Conservation (phyloP, 495 filamentous ascomycete species). For the Sordaria brevicollis region DNA sequence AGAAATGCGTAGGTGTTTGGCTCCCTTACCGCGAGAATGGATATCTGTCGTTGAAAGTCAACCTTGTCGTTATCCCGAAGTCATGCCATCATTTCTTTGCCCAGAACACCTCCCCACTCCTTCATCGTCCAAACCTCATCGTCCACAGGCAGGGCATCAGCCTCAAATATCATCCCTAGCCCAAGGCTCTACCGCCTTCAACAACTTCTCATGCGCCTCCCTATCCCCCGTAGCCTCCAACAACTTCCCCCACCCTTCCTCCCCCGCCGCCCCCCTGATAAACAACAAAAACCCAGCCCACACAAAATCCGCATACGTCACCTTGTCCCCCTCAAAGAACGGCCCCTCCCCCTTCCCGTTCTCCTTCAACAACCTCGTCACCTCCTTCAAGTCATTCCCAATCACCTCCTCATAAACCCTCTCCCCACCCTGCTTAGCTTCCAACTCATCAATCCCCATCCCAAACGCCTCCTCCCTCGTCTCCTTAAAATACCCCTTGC, state of each 20-base stretch:
- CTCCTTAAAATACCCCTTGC: conserved; percentile 33
- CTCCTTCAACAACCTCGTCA: conserved; percentile 40
- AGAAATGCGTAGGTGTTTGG: too few relatives aligned
- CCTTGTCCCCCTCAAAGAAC: conserved; percentile 30
- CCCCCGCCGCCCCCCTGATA: conserved; percentile 20
- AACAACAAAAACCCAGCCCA: conserved; percentile 30
- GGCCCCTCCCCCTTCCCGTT: conserved; percentile 28
- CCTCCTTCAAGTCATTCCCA: conserved; percentile 23
- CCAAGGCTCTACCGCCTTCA: conserved; percentile 32
- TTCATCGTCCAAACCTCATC: too few relatives aligned
- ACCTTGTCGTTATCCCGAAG: too few relatives aligned
- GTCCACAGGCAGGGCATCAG: too few relatives aligned
- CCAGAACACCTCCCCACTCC: too few relatives aligned
- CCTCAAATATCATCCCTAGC: conserved; percentile 15
- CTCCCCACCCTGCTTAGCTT: not conserved
- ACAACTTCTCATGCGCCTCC: conserved; percentile 21
- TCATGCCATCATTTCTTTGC: too few relatives aligned
- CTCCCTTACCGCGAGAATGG: too few relatives aligned
- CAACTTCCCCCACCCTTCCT: conserved; percentile 20
- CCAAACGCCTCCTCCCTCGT: conserved; percentile 31
- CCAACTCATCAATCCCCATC: conserved; percentile 30
- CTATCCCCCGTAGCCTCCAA: conserved; percentile 25
- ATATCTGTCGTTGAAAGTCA: too few relatives aligned
- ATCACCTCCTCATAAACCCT: conserved; percentile 23
- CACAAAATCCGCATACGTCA: conserved; percentile 34